Percentiles rank a stretch among this genome's conserved stretches.
Evolutionary conservation across 331 rosid species (phyloP).

Genomic region (Saraca asoca): DNA sequence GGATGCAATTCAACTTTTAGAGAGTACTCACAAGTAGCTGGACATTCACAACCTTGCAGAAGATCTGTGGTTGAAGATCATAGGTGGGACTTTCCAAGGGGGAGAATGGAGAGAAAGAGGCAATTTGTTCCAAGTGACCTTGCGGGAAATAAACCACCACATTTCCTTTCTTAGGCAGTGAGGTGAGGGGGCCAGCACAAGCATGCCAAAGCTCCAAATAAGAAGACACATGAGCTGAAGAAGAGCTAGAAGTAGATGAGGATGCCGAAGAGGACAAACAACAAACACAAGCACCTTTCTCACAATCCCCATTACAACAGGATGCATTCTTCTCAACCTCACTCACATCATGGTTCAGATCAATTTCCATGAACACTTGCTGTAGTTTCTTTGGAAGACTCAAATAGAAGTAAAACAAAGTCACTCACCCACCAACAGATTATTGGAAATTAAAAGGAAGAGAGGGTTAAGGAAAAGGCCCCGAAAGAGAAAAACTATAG

Average conservation of each 20-base stretch:
- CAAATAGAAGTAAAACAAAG: slow-evolving; percentile 36
- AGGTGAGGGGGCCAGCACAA: slow-evolving; percentile 92
- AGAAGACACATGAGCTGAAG: slow-evolving; percentile 60
- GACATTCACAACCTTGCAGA: slow-evolving; percentile 80
- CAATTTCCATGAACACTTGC: slow-evolving; percentile 92
- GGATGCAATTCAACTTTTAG: slow-evolving; percentile 5
- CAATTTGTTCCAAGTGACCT: slow-evolving; percentile 82
- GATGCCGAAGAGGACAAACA: slow-evolving; percentile 56
- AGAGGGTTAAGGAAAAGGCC: slow-evolving; percentile 35
- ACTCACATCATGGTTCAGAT: slow-evolving; percentile 83
- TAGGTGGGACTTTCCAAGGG: slow-evolving; percentile 65
- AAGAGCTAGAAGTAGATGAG: slow-evolving; percentile 70
- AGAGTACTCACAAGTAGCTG: slow-evolving; percentile 77
- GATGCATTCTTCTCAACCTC: slow-evolving; percentile 65
- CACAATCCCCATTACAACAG: slow-evolving; percentile 76
- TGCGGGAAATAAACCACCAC: slow-evolving; percentile 94
- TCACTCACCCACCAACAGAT: slow-evolving; percentile 26
- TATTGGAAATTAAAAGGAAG: slow-evolving; percentile 41
- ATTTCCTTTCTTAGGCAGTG: slow-evolving; percentile 89
- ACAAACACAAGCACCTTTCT: slow-evolving; percentile 56
- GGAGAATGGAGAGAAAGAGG: slow-evolving; percentile 71
- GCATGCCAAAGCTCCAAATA: slow-evolving; percentile 95
- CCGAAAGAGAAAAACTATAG: slow-evolving; percentile 48
- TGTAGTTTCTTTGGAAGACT: slow-evolving; percentile 30
- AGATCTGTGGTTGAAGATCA: slow-evolving; percentile 87